Evolutionary conservation across 129 eudicot species (phyloP).

Genomic region (Oenanthe sinensis): DNA sequence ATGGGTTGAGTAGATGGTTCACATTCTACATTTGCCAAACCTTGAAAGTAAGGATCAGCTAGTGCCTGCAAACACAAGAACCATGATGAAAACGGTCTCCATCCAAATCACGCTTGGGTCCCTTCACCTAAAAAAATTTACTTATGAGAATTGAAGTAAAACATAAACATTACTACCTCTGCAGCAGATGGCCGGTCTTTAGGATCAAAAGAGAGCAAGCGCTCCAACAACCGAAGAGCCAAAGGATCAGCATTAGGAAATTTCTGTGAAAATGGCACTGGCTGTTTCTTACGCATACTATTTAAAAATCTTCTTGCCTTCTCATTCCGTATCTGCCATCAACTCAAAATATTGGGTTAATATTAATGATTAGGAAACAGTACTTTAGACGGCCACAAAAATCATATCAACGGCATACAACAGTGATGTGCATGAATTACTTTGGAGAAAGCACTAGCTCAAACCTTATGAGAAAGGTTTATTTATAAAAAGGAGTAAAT

Average conservation of each 20-base stretch:
- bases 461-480: neutral
- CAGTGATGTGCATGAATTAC: neutral
- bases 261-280: slow-evolving; percentile 67
- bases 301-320: slow-evolving; percentile 87
- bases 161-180: slow-evolving; percentile 32
- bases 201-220: slow-evolving; percentile 83
- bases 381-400: neutral
- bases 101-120: neutral
- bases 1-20: slow-evolving; percentile 81
- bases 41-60: slow-evolving; percentile 83
- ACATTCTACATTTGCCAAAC: slow-evolving; percentile 78
- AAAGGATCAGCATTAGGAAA: slow-evolving; percentile 63
- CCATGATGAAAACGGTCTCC: neutral
- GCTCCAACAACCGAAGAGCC: slow-evolving; percentile 82
- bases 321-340: slow-evolving; percentile 75
- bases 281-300: slow-evolving; percentile 71
- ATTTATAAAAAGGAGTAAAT: too few species aligned
- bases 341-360: neutral
- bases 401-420: neutral
- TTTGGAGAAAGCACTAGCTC: neutral
- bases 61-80: slow-evolving; percentile 46
- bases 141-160: neutral
- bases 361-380: neutral
- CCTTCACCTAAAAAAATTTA: neutral
- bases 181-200: slow-evolving; percentile 93